Percentiles rank a stretch among this genome's conserved stretches.
These are phyloP conservation scores for Vigna reflexopilosa DNA, from an alignment of 306 rosid genomes.

Conservation along the genomic window DNA sequence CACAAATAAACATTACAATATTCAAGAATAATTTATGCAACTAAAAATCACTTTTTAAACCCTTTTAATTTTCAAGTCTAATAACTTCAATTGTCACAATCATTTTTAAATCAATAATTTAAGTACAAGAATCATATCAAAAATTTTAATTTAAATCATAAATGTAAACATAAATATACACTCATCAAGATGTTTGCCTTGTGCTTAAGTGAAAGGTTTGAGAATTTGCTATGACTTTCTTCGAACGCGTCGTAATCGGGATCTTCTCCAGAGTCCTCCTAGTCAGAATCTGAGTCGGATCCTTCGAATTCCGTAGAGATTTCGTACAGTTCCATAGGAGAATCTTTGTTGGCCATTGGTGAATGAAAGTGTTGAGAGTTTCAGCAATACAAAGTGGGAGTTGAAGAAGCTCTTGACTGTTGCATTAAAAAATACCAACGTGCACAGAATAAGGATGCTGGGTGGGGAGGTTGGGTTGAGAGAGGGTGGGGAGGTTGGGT, in stretches of 20 bases:
- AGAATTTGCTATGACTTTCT: slow-evolving; percentile 54
- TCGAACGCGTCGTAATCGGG: slow-evolving; percentile 51
- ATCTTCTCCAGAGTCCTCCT: slow-evolving; percentile 57
- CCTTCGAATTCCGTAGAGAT: slow-evolving; percentile 45
- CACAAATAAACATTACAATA: no score
- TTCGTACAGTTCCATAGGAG: slow-evolving; percentile 14
- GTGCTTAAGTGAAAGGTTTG: slow-evolving; percentile 56
- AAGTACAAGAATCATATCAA: no score
- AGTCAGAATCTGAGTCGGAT: slow-evolving; percentile 47
- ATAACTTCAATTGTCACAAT: no score
- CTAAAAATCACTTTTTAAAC: no score
- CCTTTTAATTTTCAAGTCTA: no score
- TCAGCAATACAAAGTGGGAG: not conserved
- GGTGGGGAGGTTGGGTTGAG: no score
- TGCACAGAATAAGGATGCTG: no score
- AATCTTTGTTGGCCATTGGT: slow-evolving; percentile 53
- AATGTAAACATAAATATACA: no score
- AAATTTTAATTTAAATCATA: no score
- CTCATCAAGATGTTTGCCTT: not conserved
- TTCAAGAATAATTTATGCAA: no score
- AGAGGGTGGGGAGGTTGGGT: no score
- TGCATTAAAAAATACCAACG: not conserved
- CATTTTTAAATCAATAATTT: no score
- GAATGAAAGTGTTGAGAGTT: not conserved
- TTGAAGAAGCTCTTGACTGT: not conserved